These are phyloP conservation scores for Rubroshorea leprosula DNA, from an alignment of 345 rosid genomes.

Conservation along the genomic window DNA sequence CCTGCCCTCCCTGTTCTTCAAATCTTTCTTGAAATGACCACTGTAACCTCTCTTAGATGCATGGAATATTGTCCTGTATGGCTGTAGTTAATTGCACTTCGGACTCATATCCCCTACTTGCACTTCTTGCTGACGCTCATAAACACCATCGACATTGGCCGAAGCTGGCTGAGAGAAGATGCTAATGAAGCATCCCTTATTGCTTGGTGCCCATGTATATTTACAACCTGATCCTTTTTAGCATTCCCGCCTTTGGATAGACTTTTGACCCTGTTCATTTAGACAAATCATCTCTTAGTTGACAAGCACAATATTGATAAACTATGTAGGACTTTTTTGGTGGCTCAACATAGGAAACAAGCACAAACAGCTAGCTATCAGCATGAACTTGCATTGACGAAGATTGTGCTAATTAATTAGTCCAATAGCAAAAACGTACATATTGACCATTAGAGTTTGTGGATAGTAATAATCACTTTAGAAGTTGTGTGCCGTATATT, in stretches of 20 bases:
- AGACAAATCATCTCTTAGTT: too few species aligned
- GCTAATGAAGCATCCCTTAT: constrained; percentile 49
- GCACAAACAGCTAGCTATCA: constrained; percentile 58
- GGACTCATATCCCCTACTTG: constrained; percentile 47
- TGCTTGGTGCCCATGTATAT: constrained; percentile 37
- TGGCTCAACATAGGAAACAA: constrained; percentile 15
- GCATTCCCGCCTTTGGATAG: constrained; percentile 81
- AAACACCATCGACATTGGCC: constrained; percentile 42
- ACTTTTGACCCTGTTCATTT: constrained; percentile 82
- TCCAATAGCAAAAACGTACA: too few species aligned
- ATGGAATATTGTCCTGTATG: too few species aligned
- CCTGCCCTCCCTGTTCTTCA: too few species aligned
- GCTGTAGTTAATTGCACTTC: constrained; percentile 37
- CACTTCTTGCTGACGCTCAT: constrained; percentile 52
- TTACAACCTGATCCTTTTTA: constrained; percentile 63
- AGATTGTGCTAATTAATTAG: too few species aligned
- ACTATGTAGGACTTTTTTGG: constrained; percentile 1
- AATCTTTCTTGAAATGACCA: too few species aligned
- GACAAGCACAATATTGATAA: constrained; percentile 6
- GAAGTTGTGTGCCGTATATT: too few species aligned
- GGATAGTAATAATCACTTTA: too few species aligned
- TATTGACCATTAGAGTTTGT: too few species aligned
- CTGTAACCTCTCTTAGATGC: too few species aligned
- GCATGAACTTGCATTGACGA: too few species aligned
- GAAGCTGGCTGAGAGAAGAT: constrained; percentile 38